These are phyloP conservation scores for Handroanthus guayacan DNA, from an alignment of 257 asterid species.

Conservation along the genomic window DNA sequence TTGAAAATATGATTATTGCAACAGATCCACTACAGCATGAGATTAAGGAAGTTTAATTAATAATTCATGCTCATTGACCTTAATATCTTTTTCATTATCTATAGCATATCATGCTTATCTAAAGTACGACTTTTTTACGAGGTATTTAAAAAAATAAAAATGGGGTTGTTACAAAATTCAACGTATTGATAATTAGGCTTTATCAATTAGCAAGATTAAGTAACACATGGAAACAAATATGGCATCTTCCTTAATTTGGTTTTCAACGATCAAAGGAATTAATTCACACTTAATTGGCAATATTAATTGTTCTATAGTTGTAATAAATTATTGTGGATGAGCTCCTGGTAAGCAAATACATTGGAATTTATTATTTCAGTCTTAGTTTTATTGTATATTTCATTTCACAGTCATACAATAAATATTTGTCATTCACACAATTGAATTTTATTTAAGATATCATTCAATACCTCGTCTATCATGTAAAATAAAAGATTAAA, in stretches of 20 bases:
- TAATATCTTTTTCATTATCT: neutral
- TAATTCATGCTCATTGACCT: neutral
- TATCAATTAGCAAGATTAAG: neutral
- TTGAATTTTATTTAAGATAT: too few species aligned
- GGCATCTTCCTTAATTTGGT: conserved; percentile 19
- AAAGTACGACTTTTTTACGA: neutral
- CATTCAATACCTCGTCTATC: too few species aligned
- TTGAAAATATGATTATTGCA: neutral
- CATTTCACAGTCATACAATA: too few species aligned
- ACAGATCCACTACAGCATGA: neutral
- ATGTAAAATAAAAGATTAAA: too few species aligned
- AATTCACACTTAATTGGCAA: too few species aligned
- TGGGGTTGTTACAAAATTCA: too few species aligned
- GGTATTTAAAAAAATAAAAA: neutral
- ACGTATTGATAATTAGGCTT: neutral
- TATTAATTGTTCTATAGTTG: too few species aligned
- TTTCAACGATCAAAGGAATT: neutral
- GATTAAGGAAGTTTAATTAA: neutral
- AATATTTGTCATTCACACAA: too few species aligned
- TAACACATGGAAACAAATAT: conserved; percentile 21
- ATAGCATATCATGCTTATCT: neutral
- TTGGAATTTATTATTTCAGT: too few species aligned
- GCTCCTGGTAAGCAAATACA: too few species aligned
- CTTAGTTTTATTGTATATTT: too few species aligned
- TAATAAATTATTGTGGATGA: too few species aligned